Percentiles rank a stretch among this genome's conserved stretches.
Conservation (phyloP, 768 basidiomycete species). For the Lentinula edodes region DNA sequence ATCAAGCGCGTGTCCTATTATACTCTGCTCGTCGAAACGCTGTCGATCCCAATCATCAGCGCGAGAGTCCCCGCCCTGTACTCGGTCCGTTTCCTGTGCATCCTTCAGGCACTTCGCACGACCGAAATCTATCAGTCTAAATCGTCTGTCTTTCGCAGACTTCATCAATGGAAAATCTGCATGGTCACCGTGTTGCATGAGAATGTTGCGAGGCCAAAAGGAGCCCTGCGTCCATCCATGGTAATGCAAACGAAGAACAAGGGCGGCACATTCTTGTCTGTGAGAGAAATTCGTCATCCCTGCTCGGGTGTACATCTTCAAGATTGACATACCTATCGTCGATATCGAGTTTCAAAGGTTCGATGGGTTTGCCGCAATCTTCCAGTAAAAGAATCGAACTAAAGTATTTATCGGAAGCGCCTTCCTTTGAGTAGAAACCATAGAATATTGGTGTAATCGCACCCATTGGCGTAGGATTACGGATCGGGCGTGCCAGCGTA, state of each 20-base stretch:
- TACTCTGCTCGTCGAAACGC: neutral
- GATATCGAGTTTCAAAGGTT: constrained; percentile 16
- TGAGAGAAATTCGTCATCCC: neutral
- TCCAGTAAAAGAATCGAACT: constrained; percentile 41
- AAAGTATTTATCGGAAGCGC: constrained; percentile 15
- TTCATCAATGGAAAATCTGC: constrained; percentile 3
- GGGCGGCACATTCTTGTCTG: constrained; percentile 34
- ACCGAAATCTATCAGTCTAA: constrained; percentile 6
- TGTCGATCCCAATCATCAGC: neutral
- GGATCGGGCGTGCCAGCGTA: constrained; percentile 36
- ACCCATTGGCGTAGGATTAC: constrained; percentile 38
- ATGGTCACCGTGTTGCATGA: constrained; percentile 25
- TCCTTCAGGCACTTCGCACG: neutral
- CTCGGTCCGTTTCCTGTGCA: neutral
- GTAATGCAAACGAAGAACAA: constrained; percentile 31
- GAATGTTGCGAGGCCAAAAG: constrained; percentile 30
- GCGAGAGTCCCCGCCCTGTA: neutral
- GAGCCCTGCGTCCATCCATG: constrained; percentile 32
- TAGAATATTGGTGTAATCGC: constrained; percentile 61
- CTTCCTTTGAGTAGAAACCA: constrained; percentile 42
- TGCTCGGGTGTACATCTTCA: no score
- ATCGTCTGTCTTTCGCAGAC: neutral
- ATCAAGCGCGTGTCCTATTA: neutral
- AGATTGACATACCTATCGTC: constrained; percentile 31
- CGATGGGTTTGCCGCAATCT: constrained; percentile 30